Conservation (phyloP, 371 early-diverging fungal genomes). For the Zychaea mexicana region DNA sequence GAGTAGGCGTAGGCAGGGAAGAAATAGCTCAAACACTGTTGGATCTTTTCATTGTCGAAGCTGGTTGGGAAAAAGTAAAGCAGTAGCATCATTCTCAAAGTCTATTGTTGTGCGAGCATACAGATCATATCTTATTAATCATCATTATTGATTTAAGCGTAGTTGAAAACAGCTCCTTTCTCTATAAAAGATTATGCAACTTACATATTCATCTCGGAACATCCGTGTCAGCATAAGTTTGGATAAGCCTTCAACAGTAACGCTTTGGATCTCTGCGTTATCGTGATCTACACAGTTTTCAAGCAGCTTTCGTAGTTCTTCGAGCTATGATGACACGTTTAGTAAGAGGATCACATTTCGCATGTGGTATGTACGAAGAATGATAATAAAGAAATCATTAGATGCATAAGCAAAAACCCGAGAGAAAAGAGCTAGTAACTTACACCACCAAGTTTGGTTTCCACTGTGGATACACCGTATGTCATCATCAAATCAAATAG, state of each 20-base stretch:
- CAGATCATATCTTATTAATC: background rate
- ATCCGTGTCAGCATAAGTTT: constrained; percentile 68
- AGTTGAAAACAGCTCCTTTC: too few relatives aligned
- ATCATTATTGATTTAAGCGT: background rate
- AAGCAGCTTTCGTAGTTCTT: constrained; percentile 47
- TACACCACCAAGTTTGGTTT: constrained; percentile 39
- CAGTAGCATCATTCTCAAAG: constrained; percentile 68
- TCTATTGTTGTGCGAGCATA: constrained; percentile 43
- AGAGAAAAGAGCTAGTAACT: too few relatives aligned
- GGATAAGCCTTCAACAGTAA: constrained; percentile 63
- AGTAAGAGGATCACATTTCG: too few relatives aligned
- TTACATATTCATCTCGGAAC: constrained; percentile 56
- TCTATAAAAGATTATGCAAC: too few relatives aligned
- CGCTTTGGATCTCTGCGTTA: constrained; percentile 49
- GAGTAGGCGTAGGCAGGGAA: constrained; percentile 83
- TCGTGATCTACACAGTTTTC: constrained; percentile 54
- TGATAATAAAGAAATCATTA: too few relatives aligned
- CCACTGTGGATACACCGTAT: constrained; percentile 47
- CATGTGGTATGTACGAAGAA: too few relatives aligned
- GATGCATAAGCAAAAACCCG: too few relatives aligned
- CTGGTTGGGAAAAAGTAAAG: constrained; percentile 81
- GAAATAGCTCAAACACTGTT: constrained; percentile 86
- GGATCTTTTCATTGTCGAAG: constrained; percentile 59
- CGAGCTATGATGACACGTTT: too few relatives aligned
- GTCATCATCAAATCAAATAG: constrained; percentile 64